Evolutionary conservation across 345 rosid species (phyloP), one percentile per base, ranked within the genome.

Genomic region (Eucalyptus pauciflora): DNA sequence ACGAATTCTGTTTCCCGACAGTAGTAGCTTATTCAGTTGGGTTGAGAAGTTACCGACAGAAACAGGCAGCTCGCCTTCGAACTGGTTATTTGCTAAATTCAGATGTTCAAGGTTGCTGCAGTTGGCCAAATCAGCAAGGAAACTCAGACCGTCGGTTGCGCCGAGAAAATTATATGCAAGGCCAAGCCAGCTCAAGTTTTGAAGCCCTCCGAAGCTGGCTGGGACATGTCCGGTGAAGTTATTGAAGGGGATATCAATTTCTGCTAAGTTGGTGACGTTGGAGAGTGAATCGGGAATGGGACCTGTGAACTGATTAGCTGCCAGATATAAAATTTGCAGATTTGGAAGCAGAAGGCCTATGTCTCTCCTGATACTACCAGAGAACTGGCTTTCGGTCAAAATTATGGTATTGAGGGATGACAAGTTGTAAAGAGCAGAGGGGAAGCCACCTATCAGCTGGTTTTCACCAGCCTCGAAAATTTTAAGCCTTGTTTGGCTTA

Each of bases 1-100:
- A 49, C 27, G n/a, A 45, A 87, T 58, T 51, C 85, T 81, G 46
- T 89, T 88, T 3, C 3, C 8, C 22, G 45, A n/a, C 51, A 87
- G 15, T 49, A 8, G 58, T 64, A 89, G 52, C 76, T 9, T 5
- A 27, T 49, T 8, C 51, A 85, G 85, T 51, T 51, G 87, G 79
- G 89, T 33, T 17, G 91, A 86, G 51, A 91, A 67, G 85, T 91
- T 91, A 51, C 62, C 33, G 1, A 89, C 33, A 3, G 88, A 90
- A 50, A 51, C 24, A 18, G 86, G 86, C 37, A 89, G 29, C 87
- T 46, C 37, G 18, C 90, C 92, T 43, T 69, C 43, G 50, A 89
- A 88, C 29, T 25, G 29, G 87, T 91, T 91, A 22, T 27, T 3
- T 3, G 5, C 6, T 10, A 91, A 54, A 5, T 81, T 54, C 31